phyloP scores from a whole-genome alignment of 2,329 filamentous ascomycete genomes.

The Coniochaeta ligniaria region DNA sequence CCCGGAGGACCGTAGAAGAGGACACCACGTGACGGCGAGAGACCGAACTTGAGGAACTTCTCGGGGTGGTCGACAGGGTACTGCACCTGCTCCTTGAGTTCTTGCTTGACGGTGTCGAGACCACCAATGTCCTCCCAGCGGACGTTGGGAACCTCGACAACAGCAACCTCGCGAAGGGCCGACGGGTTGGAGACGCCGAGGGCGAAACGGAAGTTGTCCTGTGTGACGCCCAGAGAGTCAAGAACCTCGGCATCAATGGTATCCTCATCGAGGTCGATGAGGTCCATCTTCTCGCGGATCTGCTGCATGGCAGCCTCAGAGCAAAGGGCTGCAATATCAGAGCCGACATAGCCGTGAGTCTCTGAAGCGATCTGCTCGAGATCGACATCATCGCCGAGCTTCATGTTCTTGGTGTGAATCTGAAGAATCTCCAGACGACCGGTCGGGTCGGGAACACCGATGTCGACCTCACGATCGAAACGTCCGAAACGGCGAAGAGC shows the following conservation, averaged over 20 bases:
- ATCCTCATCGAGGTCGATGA: slow-evolving; percentile 97
- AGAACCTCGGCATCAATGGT: slow-evolving; percentile 98
- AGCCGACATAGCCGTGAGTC: slow-evolving; percentile 98
- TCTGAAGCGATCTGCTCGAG: slow-evolving; percentile 94
- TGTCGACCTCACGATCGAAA: slow-evolving; percentile 98
- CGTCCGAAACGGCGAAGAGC: slow-evolving; percentile 96
- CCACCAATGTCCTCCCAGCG: slow-evolving; percentile 99
- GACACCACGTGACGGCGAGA: slow-evolving; percentile 95
- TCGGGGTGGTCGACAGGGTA: slow-evolving; percentile 99
- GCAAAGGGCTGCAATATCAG: slow-evolving; percentile 95
- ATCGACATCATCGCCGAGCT: slow-evolving; percentile 93
- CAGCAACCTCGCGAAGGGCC: slow-evolving; percentile 94
- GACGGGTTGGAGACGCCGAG: slow-evolving; percentile 98
- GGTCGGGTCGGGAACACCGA: slow-evolving; percentile 95
- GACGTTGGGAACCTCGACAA: slow-evolving; percentile 98
- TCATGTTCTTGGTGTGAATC: slow-evolving; percentile 99
- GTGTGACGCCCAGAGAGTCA: slow-evolving; percentile 95
- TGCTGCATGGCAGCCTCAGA: slow-evolving; percentile 99
- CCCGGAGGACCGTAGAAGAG: slow-evolving; percentile 97
- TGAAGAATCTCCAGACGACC: slow-evolving; percentile 97
- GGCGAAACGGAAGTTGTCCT: slow-evolving; percentile 99
- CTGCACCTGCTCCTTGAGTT: slow-evolving; percentile 97
- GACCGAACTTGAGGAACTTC: slow-evolving; percentile 99
- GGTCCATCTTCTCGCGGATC: slow-evolving; percentile 99
- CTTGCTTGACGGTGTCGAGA: slow-evolving; percentile 96